phyloP scores from a whole-genome alignment of 768 basidiomycete species.

The Termitomyces sp. region DNA sequence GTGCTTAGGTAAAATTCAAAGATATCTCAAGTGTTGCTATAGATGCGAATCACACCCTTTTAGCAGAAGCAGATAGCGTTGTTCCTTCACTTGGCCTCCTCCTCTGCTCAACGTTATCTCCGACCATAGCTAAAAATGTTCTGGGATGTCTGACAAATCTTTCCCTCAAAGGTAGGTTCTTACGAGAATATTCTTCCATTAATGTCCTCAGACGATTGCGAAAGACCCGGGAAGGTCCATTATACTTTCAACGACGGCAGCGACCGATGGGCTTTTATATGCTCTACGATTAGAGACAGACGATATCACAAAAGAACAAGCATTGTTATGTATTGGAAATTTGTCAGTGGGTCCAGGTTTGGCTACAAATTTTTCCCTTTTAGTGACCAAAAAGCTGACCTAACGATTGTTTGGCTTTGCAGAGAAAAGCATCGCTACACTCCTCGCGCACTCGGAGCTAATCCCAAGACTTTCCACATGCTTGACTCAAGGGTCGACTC shows the following conservation, averaged over 20 bases:
- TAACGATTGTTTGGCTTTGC: background rate
- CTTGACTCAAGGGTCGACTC: constrained; percentile 2
- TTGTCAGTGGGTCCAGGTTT: constrained; percentile 12
- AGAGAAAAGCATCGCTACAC: constrained; percentile 8
- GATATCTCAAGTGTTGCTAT: background rate
- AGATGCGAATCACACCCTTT: constrained; percentile 8
- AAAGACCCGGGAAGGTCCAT: constrained; percentile 12
- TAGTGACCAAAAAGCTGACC: background rate
- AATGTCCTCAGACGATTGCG: background rate
- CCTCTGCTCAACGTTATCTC: constrained; percentile 1
- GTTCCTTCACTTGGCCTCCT: constrained; percentile 8
- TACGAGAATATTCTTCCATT: background rate
- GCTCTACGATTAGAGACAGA: constrained; percentile 5
- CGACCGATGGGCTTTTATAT: constrained; percentile 5
- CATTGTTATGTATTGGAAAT: constrained; percentile 13
- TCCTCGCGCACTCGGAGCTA: constrained; percentile 7
- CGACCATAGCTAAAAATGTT: constrained; percentile 9
- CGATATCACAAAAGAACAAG: constrained; percentile 11
- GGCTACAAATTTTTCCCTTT: background rate
- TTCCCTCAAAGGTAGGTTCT: constrained; percentile 12
- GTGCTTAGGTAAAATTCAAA: background rate
- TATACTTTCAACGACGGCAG: constrained; percentile 4
- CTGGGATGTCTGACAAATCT: constrained; percentile 15
- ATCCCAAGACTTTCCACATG: constrained; percentile 11
- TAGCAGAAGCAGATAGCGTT: constrained; percentile 1